Percentiles rank a stretch among this genome's conserved stretches.
Evolutionary conservation across 2,329 filamentous ascomycete species (phyloP).

Genomic region (Colletotrichum falcatum): DNA sequence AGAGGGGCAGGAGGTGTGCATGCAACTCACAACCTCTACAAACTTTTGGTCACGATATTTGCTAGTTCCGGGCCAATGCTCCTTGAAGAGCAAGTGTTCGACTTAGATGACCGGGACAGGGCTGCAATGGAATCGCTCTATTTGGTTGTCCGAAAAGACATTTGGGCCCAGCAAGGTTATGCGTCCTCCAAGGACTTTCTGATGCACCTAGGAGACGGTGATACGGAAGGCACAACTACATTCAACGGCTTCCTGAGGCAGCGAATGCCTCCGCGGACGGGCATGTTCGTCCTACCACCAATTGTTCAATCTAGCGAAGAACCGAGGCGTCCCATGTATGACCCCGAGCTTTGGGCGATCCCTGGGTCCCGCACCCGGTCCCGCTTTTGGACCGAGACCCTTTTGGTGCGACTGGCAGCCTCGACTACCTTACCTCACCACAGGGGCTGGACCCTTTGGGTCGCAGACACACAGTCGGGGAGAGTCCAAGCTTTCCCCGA

Average conservation of each 20-base stretch:
- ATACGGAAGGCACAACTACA: conserved; percentile 49
- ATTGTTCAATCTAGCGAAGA: conserved; percentile 50
- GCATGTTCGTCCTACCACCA: conserved; percentile 49
- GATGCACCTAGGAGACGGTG: conserved; percentile 59
- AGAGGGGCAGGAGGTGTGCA: conserved; percentile 34
- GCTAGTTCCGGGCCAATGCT: conserved; percentile 57
- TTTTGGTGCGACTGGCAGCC: conserved; percentile 45
- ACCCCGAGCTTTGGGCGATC: conserved; percentile 53
- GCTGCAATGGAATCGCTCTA: conserved; percentile 57
- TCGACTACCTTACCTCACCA: conserved; percentile 50
- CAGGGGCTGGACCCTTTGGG: conserved; percentile 47
- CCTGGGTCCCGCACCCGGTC: conserved; percentile 49
- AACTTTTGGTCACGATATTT: conserved; percentile 63
- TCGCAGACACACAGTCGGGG: conserved; percentile 61
- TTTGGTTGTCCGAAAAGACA: conserved; percentile 59
- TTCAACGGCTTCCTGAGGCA: conserved; percentile 39
- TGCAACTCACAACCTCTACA: conserved; percentile 62
- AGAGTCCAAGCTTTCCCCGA: conserved; percentile 57
- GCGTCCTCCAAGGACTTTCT: conserved; percentile 63
- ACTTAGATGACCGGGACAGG: conserved; percentile 59
- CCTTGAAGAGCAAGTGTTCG: conserved; percentile 57
- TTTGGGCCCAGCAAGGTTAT: conserved; percentile 61
- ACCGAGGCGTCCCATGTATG: conserved; percentile 52
- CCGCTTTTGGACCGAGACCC: conserved; percentile 46
- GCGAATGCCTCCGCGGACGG: conserved; percentile 41